phyloP scores from a whole-genome alignment of 768 basidiomycete genomes.

The Lactarius akahatsu region DNA sequence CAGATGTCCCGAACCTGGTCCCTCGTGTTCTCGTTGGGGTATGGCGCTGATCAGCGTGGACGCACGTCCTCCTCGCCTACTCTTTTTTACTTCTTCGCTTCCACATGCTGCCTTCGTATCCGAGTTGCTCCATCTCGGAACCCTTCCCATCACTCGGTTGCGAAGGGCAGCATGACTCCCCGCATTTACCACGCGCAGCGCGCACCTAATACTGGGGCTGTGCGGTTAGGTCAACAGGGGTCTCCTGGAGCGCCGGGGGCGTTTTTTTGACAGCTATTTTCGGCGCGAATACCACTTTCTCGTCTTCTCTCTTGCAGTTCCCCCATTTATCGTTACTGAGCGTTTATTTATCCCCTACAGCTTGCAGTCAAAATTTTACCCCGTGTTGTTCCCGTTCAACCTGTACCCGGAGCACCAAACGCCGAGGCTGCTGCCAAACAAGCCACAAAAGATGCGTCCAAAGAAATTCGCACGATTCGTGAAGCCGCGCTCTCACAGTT shows the following conservation, averaged over 20 bases:
- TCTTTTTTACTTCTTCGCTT: background rate
- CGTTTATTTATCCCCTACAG: slow-evolving; percentile 41
- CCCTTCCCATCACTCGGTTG: slow-evolving; percentile 2
- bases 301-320: background rate
- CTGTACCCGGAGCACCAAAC: slow-evolving; percentile 50
- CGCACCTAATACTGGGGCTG: slow-evolving; percentile 8
- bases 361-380: slow-evolving; percentile 99
- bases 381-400: slow-evolving; percentile 62
- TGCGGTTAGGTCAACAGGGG: slow-evolving; percentile 14
- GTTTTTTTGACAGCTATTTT: background rate
- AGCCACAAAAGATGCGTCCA: slow-evolving; percentile 85
- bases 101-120: background rate
- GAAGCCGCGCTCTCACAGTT: slow-evolving; percentile 95
- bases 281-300: background rate
- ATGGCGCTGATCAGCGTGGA: background rate
- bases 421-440: slow-evolving; percentile 69
- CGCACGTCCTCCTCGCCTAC: background rate
- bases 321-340: background rate
- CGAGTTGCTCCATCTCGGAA: background rate
- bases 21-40: slow-evolving; percentile 5
- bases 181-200: slow-evolving; percentile 12
- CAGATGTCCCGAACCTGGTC: background rate
- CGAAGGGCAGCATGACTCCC: background rate
- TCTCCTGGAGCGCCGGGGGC: slow-evolving; percentile 6
- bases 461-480: slow-evolving; percentile 93